Evolutionary conservation across 257 asterid species (phyloP).

Genomic region (Solanum chilense): DNA sequence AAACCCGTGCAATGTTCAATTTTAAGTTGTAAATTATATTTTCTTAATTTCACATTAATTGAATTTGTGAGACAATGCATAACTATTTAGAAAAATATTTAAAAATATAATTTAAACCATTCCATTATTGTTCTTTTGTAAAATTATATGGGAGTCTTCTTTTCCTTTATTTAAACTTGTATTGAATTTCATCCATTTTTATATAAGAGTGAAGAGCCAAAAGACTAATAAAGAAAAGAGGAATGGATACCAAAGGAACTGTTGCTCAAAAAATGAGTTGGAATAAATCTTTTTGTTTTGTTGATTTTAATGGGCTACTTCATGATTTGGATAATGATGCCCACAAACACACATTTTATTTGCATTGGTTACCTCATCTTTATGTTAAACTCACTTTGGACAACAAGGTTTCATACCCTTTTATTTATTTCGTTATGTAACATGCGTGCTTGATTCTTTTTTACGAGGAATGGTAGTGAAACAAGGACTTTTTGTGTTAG

Average conservation of each 20-base stretch:
- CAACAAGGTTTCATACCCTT: conserved; percentile 35
- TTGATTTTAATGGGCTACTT: conserved; percentile 26
- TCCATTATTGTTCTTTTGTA: no score
- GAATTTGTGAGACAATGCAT: no score
- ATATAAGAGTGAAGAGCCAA: background rate
- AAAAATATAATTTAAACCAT: no score
- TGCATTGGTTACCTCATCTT: conserved; percentile 33
- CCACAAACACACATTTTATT: conserved; percentile 29
- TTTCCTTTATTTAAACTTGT: background rate
- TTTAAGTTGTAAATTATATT: background rate
- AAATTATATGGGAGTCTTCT: background rate
- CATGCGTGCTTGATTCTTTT: background rate
- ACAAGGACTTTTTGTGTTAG: background rate
- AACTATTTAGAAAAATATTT: no score
- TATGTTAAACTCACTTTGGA: conserved; percentile 43
- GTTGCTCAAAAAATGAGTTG: background rate
- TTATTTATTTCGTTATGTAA: background rate
- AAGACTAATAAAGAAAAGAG: background rate
- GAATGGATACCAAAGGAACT: background rate
- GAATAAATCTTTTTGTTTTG: conserved; percentile 18
- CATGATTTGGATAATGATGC: conserved; percentile 52
- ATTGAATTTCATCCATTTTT: background rate
- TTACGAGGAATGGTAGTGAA: background rate
- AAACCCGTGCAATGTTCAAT: background rate
- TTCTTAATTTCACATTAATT: no score